Conservation (phyloP, 345 rosid genomes). For the Diplotaxis tenuifolia region DNA sequence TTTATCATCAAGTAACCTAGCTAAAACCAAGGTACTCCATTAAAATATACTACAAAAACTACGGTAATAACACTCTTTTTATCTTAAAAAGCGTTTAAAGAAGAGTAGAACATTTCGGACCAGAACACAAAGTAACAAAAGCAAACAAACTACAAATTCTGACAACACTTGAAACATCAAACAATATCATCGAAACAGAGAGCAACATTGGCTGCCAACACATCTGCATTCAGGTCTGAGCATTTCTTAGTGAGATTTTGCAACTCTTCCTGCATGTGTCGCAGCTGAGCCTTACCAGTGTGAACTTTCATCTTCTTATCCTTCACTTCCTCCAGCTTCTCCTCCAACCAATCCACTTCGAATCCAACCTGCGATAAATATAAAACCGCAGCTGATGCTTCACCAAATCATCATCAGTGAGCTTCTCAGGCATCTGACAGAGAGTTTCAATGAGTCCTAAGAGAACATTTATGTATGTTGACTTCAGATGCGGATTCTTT, state of each 20-base stretch:
- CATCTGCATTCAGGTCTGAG: not conserved
- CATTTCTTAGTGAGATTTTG: not conserved
- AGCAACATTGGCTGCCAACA: not conserved
- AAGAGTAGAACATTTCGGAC: not conserved
- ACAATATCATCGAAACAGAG: not conserved
- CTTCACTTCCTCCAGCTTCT: not conserved
- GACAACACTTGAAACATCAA: not conserved
- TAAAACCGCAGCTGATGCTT: not conserved
- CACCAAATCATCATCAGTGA: not conserved
- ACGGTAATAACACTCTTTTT: not conserved
- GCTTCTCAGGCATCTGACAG: not conserved
- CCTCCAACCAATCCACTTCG: not conserved
- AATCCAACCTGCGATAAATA: not conserved
- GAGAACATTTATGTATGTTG: not conserved
- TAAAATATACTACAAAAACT: not conserved
- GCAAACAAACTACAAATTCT: not conserved
- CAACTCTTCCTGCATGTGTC: not conserved
- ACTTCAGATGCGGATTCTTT: not conserved
- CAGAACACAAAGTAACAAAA: not conserved
- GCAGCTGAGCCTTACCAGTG: not conserved
- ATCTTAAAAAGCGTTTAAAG: not conserved
- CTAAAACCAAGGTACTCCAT: not conserved
- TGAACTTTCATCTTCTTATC: not conserved
- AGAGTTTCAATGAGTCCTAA: not conserved
- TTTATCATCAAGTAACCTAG: too few species aligned